Conservation (phyloP, 768 basidiomycete genomes). For the Amanita brunnescens region DNA sequence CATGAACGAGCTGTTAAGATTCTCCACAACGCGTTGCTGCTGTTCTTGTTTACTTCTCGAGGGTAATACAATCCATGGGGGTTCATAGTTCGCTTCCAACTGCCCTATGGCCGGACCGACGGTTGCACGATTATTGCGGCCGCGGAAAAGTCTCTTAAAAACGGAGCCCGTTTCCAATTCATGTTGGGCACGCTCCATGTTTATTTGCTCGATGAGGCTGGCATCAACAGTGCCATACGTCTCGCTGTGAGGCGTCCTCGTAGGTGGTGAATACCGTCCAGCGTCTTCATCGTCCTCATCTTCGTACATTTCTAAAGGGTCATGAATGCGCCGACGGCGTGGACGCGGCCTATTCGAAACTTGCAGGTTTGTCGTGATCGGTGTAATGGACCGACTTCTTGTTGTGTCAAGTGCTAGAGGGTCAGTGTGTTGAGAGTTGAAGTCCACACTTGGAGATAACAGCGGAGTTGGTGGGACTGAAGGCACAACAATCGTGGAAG, state of each 20-base stretch:
- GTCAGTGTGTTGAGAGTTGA: background rate
- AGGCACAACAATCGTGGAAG: background rate
- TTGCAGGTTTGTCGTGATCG: background rate
- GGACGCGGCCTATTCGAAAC: slow-evolving; percentile 6
- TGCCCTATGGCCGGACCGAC: slow-evolving; percentile 14
- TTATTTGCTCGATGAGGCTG: slow-evolving; percentile 34
- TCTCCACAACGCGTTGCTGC: slow-evolving; percentile 57
- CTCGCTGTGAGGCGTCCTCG: slow-evolving; percentile 55
- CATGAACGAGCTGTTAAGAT: slow-evolving; percentile 67
- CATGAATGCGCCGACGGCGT: slow-evolving; percentile 21
- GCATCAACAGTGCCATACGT: slow-evolving; percentile 53
- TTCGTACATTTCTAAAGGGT: slow-evolving; percentile 17
- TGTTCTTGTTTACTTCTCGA: slow-evolving; percentile 60
- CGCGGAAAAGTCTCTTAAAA: slow-evolving; percentile 16
- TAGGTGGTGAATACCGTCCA: slow-evolving; percentile 21
- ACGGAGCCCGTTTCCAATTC: slow-evolving; percentile 16
- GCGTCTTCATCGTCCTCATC: slow-evolving; percentile 25
- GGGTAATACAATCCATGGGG: slow-evolving; percentile 60
- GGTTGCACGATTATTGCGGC: slow-evolving; percentile 12
- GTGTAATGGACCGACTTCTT: slow-evolving; percentile 16
- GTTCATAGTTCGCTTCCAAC: slow-evolving; percentile 23
- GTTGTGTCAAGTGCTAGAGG: slow-evolving; percentile 4
- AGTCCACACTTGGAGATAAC: background rate
- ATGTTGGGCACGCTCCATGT: slow-evolving; percentile 6
- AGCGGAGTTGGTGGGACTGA: slow-evolving; percentile 1